Evolutionary conservation across 495 filamentous ascomycete genomes (phyloP).

Genomic region (Hypoxylon crocopeplum): DNA sequence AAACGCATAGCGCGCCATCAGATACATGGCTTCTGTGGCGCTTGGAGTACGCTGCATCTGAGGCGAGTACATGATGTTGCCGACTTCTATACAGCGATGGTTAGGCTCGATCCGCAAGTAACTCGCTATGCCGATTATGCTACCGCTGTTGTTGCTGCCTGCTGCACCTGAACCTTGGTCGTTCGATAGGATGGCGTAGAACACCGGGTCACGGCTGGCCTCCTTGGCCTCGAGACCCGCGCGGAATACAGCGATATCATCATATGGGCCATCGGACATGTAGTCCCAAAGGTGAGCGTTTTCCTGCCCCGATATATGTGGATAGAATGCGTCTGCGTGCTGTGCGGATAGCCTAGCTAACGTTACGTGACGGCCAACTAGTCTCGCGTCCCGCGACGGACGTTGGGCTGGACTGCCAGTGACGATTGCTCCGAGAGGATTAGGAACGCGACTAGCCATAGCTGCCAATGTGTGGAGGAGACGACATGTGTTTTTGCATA

Average conservation of each 20-base stretch:
- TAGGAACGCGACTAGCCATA: slow-evolving; percentile 16
- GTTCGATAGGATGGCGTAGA: slow-evolving; percentile 52
- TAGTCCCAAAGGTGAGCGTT: slow-evolving; percentile 56
- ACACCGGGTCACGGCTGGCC: slow-evolving; percentile 44
- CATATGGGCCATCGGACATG: slow-evolving; percentile 51
- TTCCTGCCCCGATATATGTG: slow-evolving; percentile 44
- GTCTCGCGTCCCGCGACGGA: slow-evolving; percentile 33
- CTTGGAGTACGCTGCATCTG: slow-evolving; percentile 55
- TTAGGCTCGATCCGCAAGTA: slow-evolving; percentile 52
- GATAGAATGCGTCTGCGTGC: slow-evolving; percentile 52
- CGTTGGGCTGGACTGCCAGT: slow-evolving; percentile 23
- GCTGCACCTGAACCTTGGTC: background rate
- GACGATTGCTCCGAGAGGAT: slow-evolving; percentile 39
- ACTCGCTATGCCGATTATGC: slow-evolving; percentile 45
- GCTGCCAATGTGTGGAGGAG: background rate
- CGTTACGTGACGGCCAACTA: slow-evolving; percentile 48
- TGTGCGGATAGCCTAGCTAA: slow-evolving; percentile 46
- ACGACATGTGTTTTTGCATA: background rate
- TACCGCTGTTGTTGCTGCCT: background rate
- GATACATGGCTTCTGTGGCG: slow-evolving; percentile 60
- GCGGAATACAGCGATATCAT: slow-evolving; percentile 43
- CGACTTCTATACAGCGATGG: slow-evolving; percentile 56
- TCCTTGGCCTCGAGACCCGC: slow-evolving; percentile 37
- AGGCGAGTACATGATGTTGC: slow-evolving; percentile 55
- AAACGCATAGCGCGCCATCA: slow-evolving; percentile 55